Base-by-base conservation (phyloP, 345 rosid species). In the Sonneratia alba region DNA sequence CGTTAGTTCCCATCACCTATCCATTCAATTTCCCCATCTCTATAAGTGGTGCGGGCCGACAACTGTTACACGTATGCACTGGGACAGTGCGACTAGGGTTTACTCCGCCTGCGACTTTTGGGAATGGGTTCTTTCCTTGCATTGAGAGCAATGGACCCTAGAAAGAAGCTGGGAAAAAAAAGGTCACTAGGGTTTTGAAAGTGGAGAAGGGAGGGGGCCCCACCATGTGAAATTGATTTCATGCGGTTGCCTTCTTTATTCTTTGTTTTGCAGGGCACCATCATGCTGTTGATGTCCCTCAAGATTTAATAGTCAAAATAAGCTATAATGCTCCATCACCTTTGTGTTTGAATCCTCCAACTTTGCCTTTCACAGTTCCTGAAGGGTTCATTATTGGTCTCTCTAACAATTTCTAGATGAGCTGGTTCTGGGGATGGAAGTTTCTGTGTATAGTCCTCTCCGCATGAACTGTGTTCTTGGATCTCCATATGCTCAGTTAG, bases 141-240 rank as follows among this genome's bases (percentile, higher is more conserved):
- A 53, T 3, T 16, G 32, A 56, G 11, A 4, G 62, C 62, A n/a
- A 57, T 27, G 63, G n/a, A n/a, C 10, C 45, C 10, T 4, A 42
- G 10, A 9, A 42, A 24, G 34, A 21, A 18, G 53, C 38, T 19
- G 65, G 65, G 56, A 47, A 11, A n/a, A 14, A 51, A 68, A 3
- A 53, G 56, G 36, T 36, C 4, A 63, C 13, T 62, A 62, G 66
- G 66, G 66, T 62, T 62, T 57, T 22, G 13, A 57, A 57, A 57
- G 32, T n/a, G 32, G 32, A 27, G 32, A 10, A 22, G 32, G 66
- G 15, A 24, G 32, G 38, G 61, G 73, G 53, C 22, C 81, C 81
- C 61, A 80, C 83, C 83, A 77, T n/a, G 83, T 80, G 83, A 66
- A 37, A 8, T 42, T 18, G 38, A 27, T 62, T 62, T 11, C 38